These are phyloP conservation scores for Pseudopithomyces chartarum DNA, from an alignment of 2,329 filamentous ascomycete genomes.

Conservation along the genomic window DNA sequence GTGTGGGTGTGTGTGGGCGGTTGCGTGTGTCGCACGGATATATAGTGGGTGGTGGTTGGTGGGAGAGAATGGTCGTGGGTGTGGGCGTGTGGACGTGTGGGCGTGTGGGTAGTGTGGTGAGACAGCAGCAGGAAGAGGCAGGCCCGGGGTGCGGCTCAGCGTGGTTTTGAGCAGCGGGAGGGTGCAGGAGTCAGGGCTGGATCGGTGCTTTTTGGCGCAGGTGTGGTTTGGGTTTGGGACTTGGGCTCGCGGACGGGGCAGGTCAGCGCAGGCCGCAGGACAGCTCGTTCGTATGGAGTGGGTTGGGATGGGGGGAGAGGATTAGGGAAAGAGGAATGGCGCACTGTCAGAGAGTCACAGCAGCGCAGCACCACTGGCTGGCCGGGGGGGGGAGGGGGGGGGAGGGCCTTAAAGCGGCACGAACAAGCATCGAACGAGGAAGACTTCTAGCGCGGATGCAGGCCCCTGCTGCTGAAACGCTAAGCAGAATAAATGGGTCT, in stretches of 20 bases:
- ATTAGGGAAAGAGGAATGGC: conserved; percentile 6
- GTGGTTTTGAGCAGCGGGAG: conserved; percentile 42
- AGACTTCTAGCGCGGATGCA: conserved; percentile 22
- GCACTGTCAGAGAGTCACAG: conserved; percentile 10
- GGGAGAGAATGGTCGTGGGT: background rate
- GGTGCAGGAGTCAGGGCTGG: conserved; percentile 8
- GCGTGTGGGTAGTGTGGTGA: conserved; percentile 15
- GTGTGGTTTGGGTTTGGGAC: conserved; percentile 7
- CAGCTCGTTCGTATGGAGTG: conserved; percentile 4
- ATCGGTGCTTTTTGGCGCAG: conserved; percentile 2
- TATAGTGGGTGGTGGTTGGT: conserved; percentile 6
- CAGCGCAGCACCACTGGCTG: conserved; percentile 14
- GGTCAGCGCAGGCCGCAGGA: conserved; percentile 5
- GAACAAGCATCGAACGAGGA: conserved; percentile 11
- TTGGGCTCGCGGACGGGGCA: conserved; percentile 5
- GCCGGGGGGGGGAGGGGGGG: conserved; percentile 13
- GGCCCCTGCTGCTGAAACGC: conserved; percentile 8
- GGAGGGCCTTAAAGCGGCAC: conserved; percentile 1
- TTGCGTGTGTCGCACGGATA: conserved; percentile 12
- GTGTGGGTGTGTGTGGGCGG: conserved; percentile 1
- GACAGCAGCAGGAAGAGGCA: conserved; percentile 26
- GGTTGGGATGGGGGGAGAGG: background rate
- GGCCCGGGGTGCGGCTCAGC: conserved; percentile 39
- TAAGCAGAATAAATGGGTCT: conserved; percentile 7
- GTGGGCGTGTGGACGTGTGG: conserved; percentile 13